A percentile compares a stretch with the other conserved stretches of the same genome.
These are phyloP conservation scores for Trypanosoma melophagium DNA, from an alignment of 208 protist species.

Conservation along the genomic window DNA sequence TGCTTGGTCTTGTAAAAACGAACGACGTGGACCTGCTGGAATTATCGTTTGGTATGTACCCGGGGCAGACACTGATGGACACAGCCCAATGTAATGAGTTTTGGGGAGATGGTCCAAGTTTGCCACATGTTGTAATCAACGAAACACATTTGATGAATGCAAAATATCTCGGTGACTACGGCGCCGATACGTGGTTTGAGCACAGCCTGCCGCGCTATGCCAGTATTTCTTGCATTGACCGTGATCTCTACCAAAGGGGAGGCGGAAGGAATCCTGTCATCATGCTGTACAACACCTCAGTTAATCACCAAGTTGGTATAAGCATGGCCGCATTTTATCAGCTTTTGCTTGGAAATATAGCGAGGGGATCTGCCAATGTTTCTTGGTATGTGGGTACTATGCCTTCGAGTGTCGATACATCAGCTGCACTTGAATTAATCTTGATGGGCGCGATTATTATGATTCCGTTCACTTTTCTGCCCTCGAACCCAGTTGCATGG, in stretches of 20 bases:
- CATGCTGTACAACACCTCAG: conserved; percentile 55
- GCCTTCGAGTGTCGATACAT: background rate
- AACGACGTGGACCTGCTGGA: conserved; percentile 14
- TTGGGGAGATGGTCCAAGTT: conserved; percentile 7
- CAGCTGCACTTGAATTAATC: conserved; percentile 17
- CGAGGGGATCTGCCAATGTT: background rate
- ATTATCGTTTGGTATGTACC: too few relatives aligned
- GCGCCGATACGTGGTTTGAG: too few relatives aligned
- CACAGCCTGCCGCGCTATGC: conserved; percentile 44
- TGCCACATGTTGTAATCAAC: conserved; percentile 17
- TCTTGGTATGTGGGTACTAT: background rate
- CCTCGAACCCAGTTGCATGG: conserved; percentile 65
- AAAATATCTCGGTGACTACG: too few relatives aligned
- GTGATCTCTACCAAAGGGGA: background rate
- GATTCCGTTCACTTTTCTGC: conserved; percentile 72
- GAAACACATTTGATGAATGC: conserved; percentile 22
- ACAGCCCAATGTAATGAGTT: too few relatives aligned
- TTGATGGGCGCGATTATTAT: conserved; percentile 50
- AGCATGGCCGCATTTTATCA: conserved; percentile 29
- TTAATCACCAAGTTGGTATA: conserved; percentile 41
- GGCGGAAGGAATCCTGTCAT: background rate
- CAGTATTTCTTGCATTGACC: conserved; percentile 40
- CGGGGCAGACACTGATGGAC: too few relatives aligned
- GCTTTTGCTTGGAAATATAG: conserved; percentile 15
- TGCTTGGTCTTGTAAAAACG: conserved; percentile 23